Conservation (phyloP, 2,329 filamentous ascomycete genomes). For the Arthrinium phaeospermum region DNA sequence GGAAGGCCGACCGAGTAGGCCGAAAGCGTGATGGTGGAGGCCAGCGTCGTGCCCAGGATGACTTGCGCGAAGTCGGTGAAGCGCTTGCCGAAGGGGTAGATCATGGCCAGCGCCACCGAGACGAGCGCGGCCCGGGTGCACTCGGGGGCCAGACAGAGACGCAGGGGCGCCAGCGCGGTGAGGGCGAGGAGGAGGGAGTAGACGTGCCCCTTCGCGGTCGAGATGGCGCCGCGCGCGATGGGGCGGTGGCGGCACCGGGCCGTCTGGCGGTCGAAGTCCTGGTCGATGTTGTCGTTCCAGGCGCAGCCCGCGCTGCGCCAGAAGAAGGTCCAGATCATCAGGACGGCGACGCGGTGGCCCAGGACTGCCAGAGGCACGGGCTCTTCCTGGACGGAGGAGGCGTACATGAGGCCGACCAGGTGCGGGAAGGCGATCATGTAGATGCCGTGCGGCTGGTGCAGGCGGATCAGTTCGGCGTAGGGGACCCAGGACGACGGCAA, state of each 20-base stretch:
- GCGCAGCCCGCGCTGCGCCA: slow-evolving; percentile 57
- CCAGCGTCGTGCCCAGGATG: slow-evolving; percentile 55
- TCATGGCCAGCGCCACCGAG: slow-evolving; percentile 43
- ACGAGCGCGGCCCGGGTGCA: slow-evolving; percentile 43
- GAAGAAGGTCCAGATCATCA: slow-evolving; percentile 48
- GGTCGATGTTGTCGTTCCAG: slow-evolving; percentile 62
- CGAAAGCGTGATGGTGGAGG: slow-evolving; percentile 55
- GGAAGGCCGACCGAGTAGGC: slow-evolving; percentile 51
- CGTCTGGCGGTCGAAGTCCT: slow-evolving; percentile 58
- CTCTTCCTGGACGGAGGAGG: slow-evolving; percentile 40
- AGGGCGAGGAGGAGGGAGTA: slow-evolving; percentile 45
- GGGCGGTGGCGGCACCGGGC: slow-evolving; percentile 56
- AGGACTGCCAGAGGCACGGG: not conserved
- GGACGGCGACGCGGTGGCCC: slow-evolving; percentile 43
- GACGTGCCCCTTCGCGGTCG: slow-evolving; percentile 34
- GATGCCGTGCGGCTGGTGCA: slow-evolving; percentile 56
- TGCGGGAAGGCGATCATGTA: slow-evolving; percentile 60
- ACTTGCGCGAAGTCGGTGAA: slow-evolving; percentile 59
- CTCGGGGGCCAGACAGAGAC: slow-evolving; percentile 42
- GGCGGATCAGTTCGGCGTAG: slow-evolving; percentile 58
- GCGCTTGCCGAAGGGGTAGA: slow-evolving; percentile 58
- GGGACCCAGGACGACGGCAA: slow-evolving; percentile 57
- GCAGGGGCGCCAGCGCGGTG: slow-evolving; percentile 41
- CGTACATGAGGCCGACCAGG: slow-evolving; percentile 50
- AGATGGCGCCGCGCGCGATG: slow-evolving; percentile 55